phyloP scores from a whole-genome alignment of 2,329 filamentous ascomycete genomes.

The Beauveria caledonica region DNA sequence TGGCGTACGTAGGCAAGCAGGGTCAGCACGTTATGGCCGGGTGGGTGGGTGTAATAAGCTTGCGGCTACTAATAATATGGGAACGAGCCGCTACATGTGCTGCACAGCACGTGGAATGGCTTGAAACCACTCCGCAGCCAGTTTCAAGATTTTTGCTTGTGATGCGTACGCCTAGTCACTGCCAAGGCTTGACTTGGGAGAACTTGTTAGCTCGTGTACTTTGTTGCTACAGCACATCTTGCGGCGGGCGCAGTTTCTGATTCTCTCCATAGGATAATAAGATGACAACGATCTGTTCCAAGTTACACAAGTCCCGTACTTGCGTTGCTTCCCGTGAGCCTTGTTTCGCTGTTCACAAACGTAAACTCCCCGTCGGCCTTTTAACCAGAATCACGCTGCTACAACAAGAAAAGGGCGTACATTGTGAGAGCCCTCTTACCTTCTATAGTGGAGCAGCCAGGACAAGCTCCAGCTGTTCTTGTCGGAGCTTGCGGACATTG shows the following conservation, averaged over 20 bases:
- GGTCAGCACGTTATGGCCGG: not conserved
- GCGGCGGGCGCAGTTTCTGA: not conserved
- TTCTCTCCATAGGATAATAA: not conserved
- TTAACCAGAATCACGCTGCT: not conserved
- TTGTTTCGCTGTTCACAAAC: not conserved
- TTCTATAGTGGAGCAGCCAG: not conserved
- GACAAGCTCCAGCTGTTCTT: not conserved
- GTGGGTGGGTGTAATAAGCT: not conserved
- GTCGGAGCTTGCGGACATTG: constrained; percentile 6
- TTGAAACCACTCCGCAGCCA: not conserved
- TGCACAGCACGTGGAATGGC: not conserved
- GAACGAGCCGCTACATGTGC: not conserved
- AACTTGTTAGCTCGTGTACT: no score
- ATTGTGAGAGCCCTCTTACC: not conserved
- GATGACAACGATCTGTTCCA: not conserved
- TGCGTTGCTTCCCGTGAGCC: not conserved
- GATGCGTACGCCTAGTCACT: not conserved
- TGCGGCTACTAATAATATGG: not conserved
- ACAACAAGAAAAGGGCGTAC: not conserved
- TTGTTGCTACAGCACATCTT: not conserved
- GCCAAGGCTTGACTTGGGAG: not conserved
- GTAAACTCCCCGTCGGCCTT: not conserved
- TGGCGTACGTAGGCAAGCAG: not conserved
- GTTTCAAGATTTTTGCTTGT: no score
- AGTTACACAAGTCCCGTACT: not conserved